These are phyloP conservation scores for Cunninghamia lanceolata DNA, from an alignment of 75 land plant genomes.

Conservation along the genomic window DNA sequence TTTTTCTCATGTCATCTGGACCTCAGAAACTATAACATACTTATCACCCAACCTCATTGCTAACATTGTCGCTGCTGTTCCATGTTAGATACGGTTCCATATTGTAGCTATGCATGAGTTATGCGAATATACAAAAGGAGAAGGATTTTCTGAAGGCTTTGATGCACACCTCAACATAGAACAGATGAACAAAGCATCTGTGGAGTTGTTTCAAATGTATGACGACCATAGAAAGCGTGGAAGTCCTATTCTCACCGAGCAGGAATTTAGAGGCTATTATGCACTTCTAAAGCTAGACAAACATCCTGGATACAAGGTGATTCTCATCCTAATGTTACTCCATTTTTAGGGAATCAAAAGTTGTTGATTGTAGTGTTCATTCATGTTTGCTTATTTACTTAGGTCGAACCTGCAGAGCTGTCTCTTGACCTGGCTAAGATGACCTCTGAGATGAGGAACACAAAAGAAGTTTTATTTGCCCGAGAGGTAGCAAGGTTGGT, in stretches of 20 bases:
- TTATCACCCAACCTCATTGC: background rate
- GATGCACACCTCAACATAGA: conserved; percentile 99
- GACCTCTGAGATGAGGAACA: conserved; percentile 79
- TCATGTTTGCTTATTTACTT: conserved; percentile 13
- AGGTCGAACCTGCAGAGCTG: conserved; percentile 99
- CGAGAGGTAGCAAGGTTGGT: conserved; percentile 92
- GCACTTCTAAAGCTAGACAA: conserved; percentile 94
- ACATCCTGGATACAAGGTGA: conserved; percentile 95
- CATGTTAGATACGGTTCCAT: conserved; percentile 85
- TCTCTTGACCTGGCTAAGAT: conserved; percentile 97
- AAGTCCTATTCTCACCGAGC: conserved; percentile 58
- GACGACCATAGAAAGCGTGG: conserved; percentile 94
- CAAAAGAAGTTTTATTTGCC: conserved; percentile 80
- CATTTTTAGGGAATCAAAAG: conserved; percentile 10
- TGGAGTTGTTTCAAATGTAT: conserved; percentile 95
- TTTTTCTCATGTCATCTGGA: background rate
- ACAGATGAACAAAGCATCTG: conserved; percentile 98
- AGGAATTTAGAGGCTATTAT: conserved; percentile 96
- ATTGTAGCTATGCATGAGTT: conserved; percentile 98
- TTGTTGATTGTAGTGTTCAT: conserved; percentile 16
- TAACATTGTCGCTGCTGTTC: conserved; percentile 9
- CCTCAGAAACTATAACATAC: background rate
- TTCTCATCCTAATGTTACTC: conserved; percentile 13
- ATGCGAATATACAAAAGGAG: conserved; percentile 90
- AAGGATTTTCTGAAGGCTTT: conserved; percentile 97